Percentiles rank a stretch among this genome's conserved stretches.
These are phyloP conservation scores for Ophiostoma himal-ulmi DNA, from an alignment of 2,329 filamentous ascomycete species.

Conservation along the genomic window DNA sequence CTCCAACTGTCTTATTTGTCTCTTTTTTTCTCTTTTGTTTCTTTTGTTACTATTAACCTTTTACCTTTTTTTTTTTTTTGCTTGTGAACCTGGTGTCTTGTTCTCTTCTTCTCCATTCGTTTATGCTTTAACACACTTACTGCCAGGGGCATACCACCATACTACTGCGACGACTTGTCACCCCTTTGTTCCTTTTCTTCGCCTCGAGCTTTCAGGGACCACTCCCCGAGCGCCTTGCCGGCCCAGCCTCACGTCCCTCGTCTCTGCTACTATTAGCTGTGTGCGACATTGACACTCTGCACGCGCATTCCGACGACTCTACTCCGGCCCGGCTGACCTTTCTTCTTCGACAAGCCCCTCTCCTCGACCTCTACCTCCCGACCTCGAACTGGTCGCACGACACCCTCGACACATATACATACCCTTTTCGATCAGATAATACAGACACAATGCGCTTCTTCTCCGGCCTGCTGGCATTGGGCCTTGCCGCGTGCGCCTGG, in stretches of 20 bases:
- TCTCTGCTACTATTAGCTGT: neutral
- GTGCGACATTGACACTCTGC: neutral
- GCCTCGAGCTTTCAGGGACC: neutral
- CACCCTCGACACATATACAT: neutral
- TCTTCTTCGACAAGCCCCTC: neutral
- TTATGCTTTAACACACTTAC: neutral
- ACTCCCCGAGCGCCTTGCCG: neutral
- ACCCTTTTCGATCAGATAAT: neutral
- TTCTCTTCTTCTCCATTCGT: constrained; percentile 12
- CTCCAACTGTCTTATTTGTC: constrained; percentile 3
- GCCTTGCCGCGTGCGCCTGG: constrained; percentile 47
- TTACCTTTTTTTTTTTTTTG: neutral
- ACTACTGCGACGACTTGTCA: neutral
- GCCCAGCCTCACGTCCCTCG: neutral
- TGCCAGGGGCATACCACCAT: constrained; percentile 8
- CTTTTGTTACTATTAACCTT: constrained; percentile 7
- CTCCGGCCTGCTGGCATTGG: constrained; percentile 41
- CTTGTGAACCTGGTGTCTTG: neutral
- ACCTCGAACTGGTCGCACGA: neutral
- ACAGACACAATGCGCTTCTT: constrained; percentile 1
- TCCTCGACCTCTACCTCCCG: neutral
- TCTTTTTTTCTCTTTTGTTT: constrained; percentile 9
- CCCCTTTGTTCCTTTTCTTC: constrained; percentile 9
- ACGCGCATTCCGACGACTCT: neutral
- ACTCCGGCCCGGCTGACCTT: neutral